Evolutionary conservation across 352 stramenopile species (phyloP), one percentile per base, ranked within the genome.

Genomic region (Phytophthora foliorum): DNA sequence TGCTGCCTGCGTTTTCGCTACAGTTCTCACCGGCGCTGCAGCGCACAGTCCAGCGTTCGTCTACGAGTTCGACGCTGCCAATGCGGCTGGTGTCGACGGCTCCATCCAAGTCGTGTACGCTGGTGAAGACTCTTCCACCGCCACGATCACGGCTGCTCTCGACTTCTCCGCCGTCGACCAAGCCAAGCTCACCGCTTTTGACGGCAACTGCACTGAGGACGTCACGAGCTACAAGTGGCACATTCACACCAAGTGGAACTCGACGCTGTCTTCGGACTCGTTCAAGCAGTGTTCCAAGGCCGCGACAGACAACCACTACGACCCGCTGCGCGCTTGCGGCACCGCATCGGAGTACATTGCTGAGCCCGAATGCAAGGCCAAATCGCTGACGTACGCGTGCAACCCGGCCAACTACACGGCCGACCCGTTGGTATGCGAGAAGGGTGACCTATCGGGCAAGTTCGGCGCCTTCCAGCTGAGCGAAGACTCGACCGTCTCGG

Each of bases 371-470:
- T 81, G 64, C 51, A 73, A 74, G 54, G 49, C 63, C 1, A 73
- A 76, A 27, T 76, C 61, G 21, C 60, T 70, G 19, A 70, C 41
- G 10, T 90, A 90, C 61, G 42, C 54, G 0, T 92, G 83, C 71
- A 84, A 41, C 14, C 77, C 81, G 4, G 49, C 9, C 14, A 81
- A 60, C 29, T 92, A 92, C 78, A 52, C 32, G 8, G 22, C 57
- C 32, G 54, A 89, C 63, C 73, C 67, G 22, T 39, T 62, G 14
- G 52, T 60, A 10, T 92, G 83, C 38, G 81, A 90, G 58, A 80
- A 82, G 49, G 83, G 83, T 4, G 81, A 90, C 39, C 41, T 92
- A 27, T 83, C 79, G 16, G 81, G 83, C 42, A 90, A 92, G 51
- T 76, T 92, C 42, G 81, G 81, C 32, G 64, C 65, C 32, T 63